Percentiles rank a stretch among this genome's conserved stretches.
Evolutionary conservation across 192 early-diverging fungal species (phyloP).

Genomic region (Backusella tarrabulga): DNA sequence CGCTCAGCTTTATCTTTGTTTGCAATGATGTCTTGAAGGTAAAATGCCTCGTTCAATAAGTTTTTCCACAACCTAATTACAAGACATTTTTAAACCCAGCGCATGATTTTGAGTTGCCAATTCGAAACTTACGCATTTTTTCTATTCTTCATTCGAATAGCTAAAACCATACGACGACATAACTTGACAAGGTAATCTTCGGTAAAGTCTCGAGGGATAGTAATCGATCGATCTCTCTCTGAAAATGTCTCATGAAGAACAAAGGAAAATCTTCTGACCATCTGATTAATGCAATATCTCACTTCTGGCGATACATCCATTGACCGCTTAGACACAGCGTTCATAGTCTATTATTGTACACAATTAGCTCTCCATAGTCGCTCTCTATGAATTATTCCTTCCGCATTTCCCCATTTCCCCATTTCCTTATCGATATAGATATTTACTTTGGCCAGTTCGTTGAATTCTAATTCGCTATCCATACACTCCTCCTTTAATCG

Average conservation of each 20-base stretch:
- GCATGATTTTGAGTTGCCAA: neutral
- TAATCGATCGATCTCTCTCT: slow-evolving; percentile 30
- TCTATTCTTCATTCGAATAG: slow-evolving; percentile 64
- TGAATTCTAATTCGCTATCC: slow-evolving; percentile 80
- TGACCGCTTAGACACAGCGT: slow-evolving; percentile 20
- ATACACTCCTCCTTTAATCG: slow-evolving; percentile 77
- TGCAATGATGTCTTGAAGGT: slow-evolving; percentile 78
- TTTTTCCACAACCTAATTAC: slow-evolving; percentile 66
- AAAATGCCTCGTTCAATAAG: slow-evolving; percentile 73
- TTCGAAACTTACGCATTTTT: slow-evolving; percentile 61
- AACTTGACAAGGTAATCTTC: slow-evolving; percentile 65
- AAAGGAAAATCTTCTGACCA: slow-evolving; percentile 29
- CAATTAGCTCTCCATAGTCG: neutral
- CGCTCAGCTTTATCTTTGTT: slow-evolving; percentile 64
- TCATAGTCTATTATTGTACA: slow-evolving; percentile 23
- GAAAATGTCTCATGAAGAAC: slow-evolving; percentile 14
- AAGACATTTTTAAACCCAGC: neutral
- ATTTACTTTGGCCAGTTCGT: slow-evolving; percentile 33
- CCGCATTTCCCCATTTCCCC: neutral
- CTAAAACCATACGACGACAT: slow-evolving; percentile 72
- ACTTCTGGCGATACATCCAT: slow-evolving; percentile 4
- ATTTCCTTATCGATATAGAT: neutral
- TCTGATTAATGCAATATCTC: slow-evolving; percentile 20
- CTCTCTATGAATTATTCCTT: neutral
- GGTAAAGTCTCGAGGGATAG: slow-evolving; percentile 52